Evolutionary conservation across 2,329 filamentous ascomycete species (phyloP).

Genomic region (Incumbomyces delicatus): DNA sequence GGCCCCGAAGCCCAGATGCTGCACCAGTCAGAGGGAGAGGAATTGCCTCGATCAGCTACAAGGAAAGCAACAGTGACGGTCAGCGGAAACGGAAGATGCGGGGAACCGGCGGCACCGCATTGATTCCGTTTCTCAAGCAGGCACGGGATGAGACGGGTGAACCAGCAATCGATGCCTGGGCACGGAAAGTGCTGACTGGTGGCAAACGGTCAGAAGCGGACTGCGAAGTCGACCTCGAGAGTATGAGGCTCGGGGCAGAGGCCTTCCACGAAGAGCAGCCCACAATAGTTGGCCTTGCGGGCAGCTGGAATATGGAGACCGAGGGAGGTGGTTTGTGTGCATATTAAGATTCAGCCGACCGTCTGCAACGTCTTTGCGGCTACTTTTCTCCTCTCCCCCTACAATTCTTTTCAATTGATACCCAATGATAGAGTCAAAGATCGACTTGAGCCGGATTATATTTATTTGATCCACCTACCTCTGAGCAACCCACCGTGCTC

Average conservation of each 20-base stretch:
- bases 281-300: slow-evolving; percentile 61
- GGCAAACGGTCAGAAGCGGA: slow-evolving; percentile 36
- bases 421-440: no score
- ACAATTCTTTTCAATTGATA: no score
- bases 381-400: no score
- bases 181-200: slow-evolving; percentile 47
- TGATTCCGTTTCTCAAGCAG: slow-evolving; percentile 95
- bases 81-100: slow-evolving; percentile 52
- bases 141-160: slow-evolving; percentile 93
- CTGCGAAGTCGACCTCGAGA: slow-evolving; percentile 35
- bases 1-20: slow-evolving; percentile 31
- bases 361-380: no score
- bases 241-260: slow-evolving; percentile 13
- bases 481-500: no score
- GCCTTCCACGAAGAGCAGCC: slow-evolving; percentile 41
- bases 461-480: no score
- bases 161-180: slow-evolving; percentile 66
- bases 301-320: slow-evolving; percentile 82
- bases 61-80: slow-evolving; percentile 19
- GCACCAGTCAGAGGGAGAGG: slow-evolving; percentile 16
- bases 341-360: slow-evolving; percentile 30
- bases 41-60: slow-evolving; percentile 26
- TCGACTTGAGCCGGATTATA: no score
- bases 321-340: slow-evolving; percentile 55
- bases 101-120: slow-evolving; percentile 83